Base-by-base conservation (phyloP, 225 moss, liverwort and hornwort species). In the Physcomitrellopsis africana region DNA sequence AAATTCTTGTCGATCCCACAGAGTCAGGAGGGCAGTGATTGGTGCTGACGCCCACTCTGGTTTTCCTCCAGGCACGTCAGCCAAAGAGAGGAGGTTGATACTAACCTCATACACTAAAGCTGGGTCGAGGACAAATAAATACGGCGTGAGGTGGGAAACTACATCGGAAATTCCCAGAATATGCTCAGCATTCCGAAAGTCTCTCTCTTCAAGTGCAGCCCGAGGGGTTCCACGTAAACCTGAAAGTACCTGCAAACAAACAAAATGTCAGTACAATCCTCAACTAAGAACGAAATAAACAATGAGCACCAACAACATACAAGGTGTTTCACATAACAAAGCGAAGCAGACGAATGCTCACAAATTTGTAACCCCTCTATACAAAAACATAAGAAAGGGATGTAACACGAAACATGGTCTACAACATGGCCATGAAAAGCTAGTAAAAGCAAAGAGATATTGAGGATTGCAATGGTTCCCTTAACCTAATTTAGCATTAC, bases 31-130 rank as follows among this genome's bases (percentile, higher is more conserved):
- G n/a, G 88, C 86, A 81, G 90, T 89, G 16, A 93, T 82, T 20
- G 93, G 86, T 59, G 90, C 93, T 43, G 90, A 86, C 24, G 93
- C 90, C 93, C 93, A 93, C 75, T 93, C 93, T 53, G 93, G 85
- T 70, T 93, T 93, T 16, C 93, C 90, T 47, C 93, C 93, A 26
- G 93, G 89, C 63, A 93, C 93, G 65, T 93, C 93, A 69, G 93
- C 90, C 46, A 93, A 73, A 17, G 81, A 84, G 22, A 93, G 87
- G 56, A 93, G 87, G 77, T 93, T 93, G 56, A 91, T 84, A 41
- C 85, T 89, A 10, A 93, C 89, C 72, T 93, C 93, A 51, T 88
- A 90, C 41, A 93, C 84, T 32, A 93, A 82, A 60, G 89, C 89
- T 56, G 93, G 93, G 72, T 93, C 93, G 56, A 93, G 85, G 55